A percentile compares a stretch with the other conserved stretches of the same genome.
phyloP scores from a whole-genome alignment of 164 flowering plant species.

The Chloranthus sessilifolius region DNA sequence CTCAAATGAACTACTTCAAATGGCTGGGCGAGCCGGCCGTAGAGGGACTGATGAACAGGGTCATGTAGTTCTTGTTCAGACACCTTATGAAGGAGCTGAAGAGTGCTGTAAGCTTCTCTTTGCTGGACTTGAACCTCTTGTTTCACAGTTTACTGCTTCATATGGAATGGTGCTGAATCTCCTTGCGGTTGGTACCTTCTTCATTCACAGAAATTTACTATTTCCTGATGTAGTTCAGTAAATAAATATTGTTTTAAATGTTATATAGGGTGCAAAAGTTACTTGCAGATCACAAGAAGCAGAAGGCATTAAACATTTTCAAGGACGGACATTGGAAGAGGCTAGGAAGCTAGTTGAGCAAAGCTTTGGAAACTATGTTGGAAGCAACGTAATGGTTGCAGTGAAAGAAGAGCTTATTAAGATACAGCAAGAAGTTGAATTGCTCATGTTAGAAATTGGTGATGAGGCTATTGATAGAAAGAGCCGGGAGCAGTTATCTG shows the following conservation, averaged over 20 bases:
- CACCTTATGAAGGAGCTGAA: slow-evolving; percentile 91
- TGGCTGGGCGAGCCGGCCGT: slow-evolving; percentile 99
- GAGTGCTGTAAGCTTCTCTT: slow-evolving; percentile 92
- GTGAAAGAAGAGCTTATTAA: slow-evolving; percentile 77
- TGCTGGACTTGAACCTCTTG: slow-evolving; percentile 84
- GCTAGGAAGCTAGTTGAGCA: slow-evolving; percentile 91
- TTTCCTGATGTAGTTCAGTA: background rate
- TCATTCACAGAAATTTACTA: background rate
- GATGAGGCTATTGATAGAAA: slow-evolving; percentile 82
- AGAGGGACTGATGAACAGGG: slow-evolving; percentile 89
- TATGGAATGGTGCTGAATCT: slow-evolving; percentile 99
- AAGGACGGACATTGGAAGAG: slow-evolving; percentile 82
- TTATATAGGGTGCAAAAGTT: slow-evolving; percentile 63
- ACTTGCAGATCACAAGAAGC: slow-evolving; percentile 46
- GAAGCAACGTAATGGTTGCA: slow-evolving; percentile 93
- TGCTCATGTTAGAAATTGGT: slow-evolving; percentile 50
- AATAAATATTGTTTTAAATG: background rate
- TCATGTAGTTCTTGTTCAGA: slow-evolving; percentile 83
- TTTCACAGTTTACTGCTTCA: slow-evolving; percentile 95
- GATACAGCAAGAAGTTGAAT: slow-evolving; percentile 65
- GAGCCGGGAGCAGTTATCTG: slow-evolving; percentile 52
- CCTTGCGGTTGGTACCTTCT: slow-evolving; percentile 51
- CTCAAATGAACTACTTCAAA: slow-evolving; percentile 86
- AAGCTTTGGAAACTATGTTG: slow-evolving; percentile 96
- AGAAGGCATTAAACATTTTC: slow-evolving; percentile 32